Evolutionary conservation across 176 grass and related monocot genomes (phyloP), one percentile per base, ranked within the genome.

Genomic region (Dendrocalamus sinicus): DNA sequence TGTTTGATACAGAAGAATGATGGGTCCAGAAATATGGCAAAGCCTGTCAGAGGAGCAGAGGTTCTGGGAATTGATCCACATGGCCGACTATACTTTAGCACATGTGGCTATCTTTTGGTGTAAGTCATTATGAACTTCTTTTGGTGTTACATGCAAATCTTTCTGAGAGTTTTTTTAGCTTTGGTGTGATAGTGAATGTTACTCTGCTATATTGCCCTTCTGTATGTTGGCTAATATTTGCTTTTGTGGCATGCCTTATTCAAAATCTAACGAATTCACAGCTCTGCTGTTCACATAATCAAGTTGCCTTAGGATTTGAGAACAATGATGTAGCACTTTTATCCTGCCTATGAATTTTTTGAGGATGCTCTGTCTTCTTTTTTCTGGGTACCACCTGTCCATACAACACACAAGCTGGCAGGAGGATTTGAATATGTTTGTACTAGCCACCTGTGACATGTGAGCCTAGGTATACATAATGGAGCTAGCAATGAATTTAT

Each of bases 31-130:
- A 92, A 85, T 48, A 85, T 84, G 83, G 15, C 69, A 82, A 95
- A 86, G 65, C 60, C 74, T 88, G 86, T 82, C 62, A 93, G 81
- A 78, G 96, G 94, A 88, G 96, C 91, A 81, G 90, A 96, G 45
- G 70, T 88, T 85, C 83, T 99, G 44, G 92, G 94, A 88, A 90
- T 70, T 22, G 96, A 99, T 86, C 93, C 90, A 63, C 93, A 99
- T 85, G 92, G 87, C 6, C 90, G 92, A 6, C 67, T 93, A 57
- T 96, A 98, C 79, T 92, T 95, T 48, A 88, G 90, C 75, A 89
- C 88, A n/a, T 91, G 90, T 14, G 84, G 90, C 86, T 94, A 92
- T 88, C 84, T 98, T 80, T 89, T 96, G 78, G 91, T 98, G 96
- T 98, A 95, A 88, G 93, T 94, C 13, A 65, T 81, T 63, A 59